Conservation (phyloP, 495 filamentous ascomycete species). For the Mycothermus thermophilus region DNA sequence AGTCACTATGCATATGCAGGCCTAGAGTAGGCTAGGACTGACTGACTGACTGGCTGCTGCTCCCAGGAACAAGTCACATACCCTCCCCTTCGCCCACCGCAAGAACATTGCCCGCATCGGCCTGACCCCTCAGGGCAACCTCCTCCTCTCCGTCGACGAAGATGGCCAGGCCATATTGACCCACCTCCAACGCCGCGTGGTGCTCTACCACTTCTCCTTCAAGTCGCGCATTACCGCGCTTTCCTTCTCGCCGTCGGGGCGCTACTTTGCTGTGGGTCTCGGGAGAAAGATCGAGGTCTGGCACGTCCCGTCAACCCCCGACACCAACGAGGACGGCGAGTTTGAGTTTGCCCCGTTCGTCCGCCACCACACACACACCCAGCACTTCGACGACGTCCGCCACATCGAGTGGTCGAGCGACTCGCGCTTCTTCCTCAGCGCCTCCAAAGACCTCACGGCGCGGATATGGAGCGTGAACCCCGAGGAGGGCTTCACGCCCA, state of each 20-base stretch:
- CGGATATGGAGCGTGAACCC: conserved; percentile 87
- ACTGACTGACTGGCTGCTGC: neutral
- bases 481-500: conserved; percentile 79
- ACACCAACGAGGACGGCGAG: conserved; percentile 60
- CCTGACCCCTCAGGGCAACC: conserved; percentile 74
- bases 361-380: conserved; percentile 67
- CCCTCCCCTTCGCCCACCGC: conserved; percentile 85
- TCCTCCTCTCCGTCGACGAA: conserved; percentile 85
- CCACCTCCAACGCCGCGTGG: conserved; percentile 70
- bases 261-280: conserved; percentile 74
- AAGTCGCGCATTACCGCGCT: conserved; percentile 67
- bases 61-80: conserved; percentile 83
- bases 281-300: conserved; percentile 83
- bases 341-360: conserved; percentile 93
- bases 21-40: too few relatives aligned
- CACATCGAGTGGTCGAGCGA: conserved; percentile 89
- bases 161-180: conserved; percentile 87
- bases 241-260: conserved; percentile 82
- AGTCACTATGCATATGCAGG: too few relatives aligned
- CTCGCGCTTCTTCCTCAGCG: conserved; percentile 82
- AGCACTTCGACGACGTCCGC: conserved; percentile 75
- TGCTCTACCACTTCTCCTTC: conserved; percentile 90
- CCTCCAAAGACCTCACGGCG: conserved; percentile 82
- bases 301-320: conserved; percentile 83
- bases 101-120: conserved; percentile 81